phyloP scores from a whole-genome alignment of 148 eudicot species.

The Salicornia ramosissima region DNA sequence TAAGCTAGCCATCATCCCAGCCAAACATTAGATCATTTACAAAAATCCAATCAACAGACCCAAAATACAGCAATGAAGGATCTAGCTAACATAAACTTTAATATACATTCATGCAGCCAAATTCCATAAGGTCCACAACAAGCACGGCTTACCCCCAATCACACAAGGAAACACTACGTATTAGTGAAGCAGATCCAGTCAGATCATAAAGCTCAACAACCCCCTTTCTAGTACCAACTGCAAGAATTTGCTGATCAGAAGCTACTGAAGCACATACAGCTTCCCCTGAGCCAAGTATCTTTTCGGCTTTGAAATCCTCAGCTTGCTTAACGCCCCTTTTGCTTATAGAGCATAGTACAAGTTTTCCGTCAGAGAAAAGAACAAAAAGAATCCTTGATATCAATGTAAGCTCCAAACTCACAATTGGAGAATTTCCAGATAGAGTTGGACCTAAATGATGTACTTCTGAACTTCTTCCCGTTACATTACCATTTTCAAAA shows the following conservation, averaged over 20 bases:
- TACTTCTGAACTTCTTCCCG: conserved; percentile 38
- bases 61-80: not conserved
- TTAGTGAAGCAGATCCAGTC: conserved; percentile 55
- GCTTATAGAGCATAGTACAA: conserved; percentile 68
- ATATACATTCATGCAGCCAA: not conserved
- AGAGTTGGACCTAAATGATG: conserved; percentile 29
- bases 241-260: conserved; percentile 78
- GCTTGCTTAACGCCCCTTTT: conserved; percentile 79
- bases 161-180: conserved; percentile 71
- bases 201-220: conserved; percentile 78
- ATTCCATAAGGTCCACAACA: conserved; percentile 3
- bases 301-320: conserved; percentile 71
- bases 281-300: conserved; percentile 61
- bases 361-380: conserved; percentile 68
- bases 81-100: not conserved
- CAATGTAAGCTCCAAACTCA: conserved; percentile 61
- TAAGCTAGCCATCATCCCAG: not conserved
- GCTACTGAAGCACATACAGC: conserved; percentile 79
- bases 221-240: conserved; percentile 90
- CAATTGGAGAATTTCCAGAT: conserved; percentile 42
- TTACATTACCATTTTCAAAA: conserved; percentile 51
- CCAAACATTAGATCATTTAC: not conserved
- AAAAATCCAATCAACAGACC: conserved; percentile 8
- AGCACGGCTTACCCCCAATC: conserved; percentile 73
- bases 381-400: conserved; percentile 52